phyloP scores from a whole-genome alignment of 495 filamentous ascomycete species.

The Penicillium mononematosum region DNA sequence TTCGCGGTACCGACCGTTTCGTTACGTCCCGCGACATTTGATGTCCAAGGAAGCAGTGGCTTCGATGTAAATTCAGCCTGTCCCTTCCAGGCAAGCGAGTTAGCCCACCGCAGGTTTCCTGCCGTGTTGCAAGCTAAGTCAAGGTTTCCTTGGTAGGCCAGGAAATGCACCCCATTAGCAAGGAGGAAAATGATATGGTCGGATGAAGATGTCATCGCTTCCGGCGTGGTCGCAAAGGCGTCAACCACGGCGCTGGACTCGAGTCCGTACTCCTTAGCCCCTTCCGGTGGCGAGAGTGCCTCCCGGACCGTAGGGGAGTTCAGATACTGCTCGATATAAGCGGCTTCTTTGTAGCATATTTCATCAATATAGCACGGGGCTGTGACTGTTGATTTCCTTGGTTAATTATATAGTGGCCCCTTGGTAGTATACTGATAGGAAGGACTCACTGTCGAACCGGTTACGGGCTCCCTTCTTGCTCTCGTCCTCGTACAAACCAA shows the following conservation, averaged over 20 bases:
- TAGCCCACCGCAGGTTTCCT: constrained; percentile 41
- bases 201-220: constrained; percentile 22
- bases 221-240: constrained; percentile 33
- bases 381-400: constrained; percentile 26
- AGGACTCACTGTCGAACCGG: constrained; percentile 40
- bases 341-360: constrained; percentile 38
- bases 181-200: constrained; percentile 37
- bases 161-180: constrained; percentile 33
- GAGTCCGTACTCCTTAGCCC: constrained; percentile 29
- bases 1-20: constrained; percentile 24
- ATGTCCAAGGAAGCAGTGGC: constrained; percentile 35
- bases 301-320: constrained; percentile 36
- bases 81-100: constrained; percentile 43
- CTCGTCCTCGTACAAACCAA: constrained; percentile 38
- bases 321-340: constrained; percentile 33
- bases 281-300: constrained; percentile 29
- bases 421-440: background rate
- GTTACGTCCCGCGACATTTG: constrained; percentile 21
- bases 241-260: constrained; percentile 18
- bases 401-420: background rate
- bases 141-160: constrained; percentile 50
- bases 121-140: constrained; percentile 49
- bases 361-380: constrained; percentile 34
- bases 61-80: constrained; percentile 42
- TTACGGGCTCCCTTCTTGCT: constrained; percentile 37